These are phyloP conservation scores for Globisporangium spinosum DNA, from an alignment of 352 stramenopile genomes.

Conservation along the genomic window DNA sequence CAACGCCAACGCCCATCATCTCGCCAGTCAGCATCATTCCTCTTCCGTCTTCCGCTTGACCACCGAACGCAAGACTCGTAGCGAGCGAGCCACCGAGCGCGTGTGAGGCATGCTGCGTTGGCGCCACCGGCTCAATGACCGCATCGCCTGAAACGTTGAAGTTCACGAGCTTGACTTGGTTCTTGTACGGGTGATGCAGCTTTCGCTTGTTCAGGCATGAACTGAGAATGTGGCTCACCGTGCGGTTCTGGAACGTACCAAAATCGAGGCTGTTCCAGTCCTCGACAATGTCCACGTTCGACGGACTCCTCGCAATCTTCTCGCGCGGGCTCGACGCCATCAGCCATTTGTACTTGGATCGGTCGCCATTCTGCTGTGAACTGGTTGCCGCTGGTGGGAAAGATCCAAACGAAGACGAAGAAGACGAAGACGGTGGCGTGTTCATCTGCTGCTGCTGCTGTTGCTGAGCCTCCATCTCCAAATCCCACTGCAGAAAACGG, in stretches of 20 bases:
- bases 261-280: conserved; percentile 80
- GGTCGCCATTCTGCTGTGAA: conserved; percentile 13
- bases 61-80: conserved; percentile 52
- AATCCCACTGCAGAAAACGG: conserved; percentile 71
- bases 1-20: background rate
- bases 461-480: conserved; percentile 50
- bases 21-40: conserved; percentile 2
- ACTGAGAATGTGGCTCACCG: conserved; percentile 79
- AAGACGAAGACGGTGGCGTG: conserved; percentile 14
- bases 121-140: conserved; percentile 13
- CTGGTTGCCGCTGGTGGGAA: conserved; percentile 13
- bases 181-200: conserved; percentile 81
- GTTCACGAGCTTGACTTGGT: conserved; percentile 80
- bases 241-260: conserved; percentile 79
- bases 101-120: conserved; percentile 15
- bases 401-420: conserved; percentile 15
- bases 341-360: conserved; percentile 31
- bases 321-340: conserved; percentile 58
- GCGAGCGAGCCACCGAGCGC: conserved; percentile 43
- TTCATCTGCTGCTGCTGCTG: conserved; percentile 26
- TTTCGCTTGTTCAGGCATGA: conserved; percentile 83
- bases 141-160: conserved; percentile 54
- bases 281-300: conserved; percentile 74
- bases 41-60: conserved; percentile 22
- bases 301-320: conserved; percentile 55